Evolutionary conservation across 2,329 filamentous ascomycete species (phyloP).

Genomic region (Fusarium fujikuroi): DNA sequence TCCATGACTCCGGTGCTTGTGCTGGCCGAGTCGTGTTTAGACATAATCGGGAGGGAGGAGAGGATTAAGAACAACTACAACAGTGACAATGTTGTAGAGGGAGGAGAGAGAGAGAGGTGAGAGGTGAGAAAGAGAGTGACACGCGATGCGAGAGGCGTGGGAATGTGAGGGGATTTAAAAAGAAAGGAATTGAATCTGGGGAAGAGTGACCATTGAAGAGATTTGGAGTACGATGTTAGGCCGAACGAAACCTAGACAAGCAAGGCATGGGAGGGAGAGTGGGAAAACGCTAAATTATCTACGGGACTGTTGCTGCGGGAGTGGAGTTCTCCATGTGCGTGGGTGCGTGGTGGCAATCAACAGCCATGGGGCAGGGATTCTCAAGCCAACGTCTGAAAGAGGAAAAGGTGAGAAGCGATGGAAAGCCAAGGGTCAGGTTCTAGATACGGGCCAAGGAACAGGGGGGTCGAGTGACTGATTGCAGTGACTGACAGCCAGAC

Average conservation of each 20-base stretch:
- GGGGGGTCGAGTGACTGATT: background rate
- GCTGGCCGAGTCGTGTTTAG: constrained; percentile 40
- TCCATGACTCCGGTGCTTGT: constrained; percentile 33
- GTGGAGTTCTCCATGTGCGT: constrained; percentile 3
- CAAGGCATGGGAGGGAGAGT: constrained; percentile 1
- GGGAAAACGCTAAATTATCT: constrained; percentile 12
- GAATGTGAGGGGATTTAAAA: constrained; percentile 17
- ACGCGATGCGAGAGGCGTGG: background rate
- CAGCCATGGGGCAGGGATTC: constrained; percentile 9
- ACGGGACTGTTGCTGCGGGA: background rate
- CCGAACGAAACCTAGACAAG: background rate
- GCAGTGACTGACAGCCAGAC: background rate
- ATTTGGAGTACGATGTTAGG: constrained; percentile 18
- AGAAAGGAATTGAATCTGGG: constrained; percentile 27
- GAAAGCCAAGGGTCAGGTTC: constrained; percentile 2
- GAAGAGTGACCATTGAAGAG: constrained; percentile 22
- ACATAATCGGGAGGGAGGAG: constrained; percentile 5
- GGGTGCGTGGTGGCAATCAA: constrained; percentile 24
- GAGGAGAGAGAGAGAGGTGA: background rate
- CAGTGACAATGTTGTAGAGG: background rate
- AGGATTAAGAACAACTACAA: background rate
- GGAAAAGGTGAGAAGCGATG: constrained; percentile 9
- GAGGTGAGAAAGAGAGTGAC: background rate
- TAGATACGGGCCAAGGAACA: background rate
- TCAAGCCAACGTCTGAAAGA: constrained; percentile 16